Conservation (phyloP, 176 grass and related monocot genomes). For the Oryza glaberrima region DNA sequence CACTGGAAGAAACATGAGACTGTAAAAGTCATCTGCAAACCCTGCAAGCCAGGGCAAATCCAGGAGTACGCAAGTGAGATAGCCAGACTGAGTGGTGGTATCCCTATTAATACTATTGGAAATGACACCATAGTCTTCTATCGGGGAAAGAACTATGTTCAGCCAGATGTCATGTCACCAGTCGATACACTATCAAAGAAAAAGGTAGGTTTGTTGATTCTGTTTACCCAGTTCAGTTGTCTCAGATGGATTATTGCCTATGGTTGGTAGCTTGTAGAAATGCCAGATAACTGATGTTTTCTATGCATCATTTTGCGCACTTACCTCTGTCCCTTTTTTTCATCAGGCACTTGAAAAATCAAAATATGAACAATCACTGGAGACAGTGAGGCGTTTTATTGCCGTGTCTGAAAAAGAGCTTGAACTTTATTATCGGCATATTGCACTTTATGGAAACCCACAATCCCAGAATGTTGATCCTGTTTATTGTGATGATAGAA, state of each 20-base stretch:
- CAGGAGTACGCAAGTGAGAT: conserved; percentile 86
- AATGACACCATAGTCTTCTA: conserved; percentile 86
- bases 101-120: conserved; percentile 72
- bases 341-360: conserved; percentile 97
- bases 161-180: conserved; percentile 94
- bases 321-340: conserved; percentile 31
- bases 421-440: conserved; percentile 80
- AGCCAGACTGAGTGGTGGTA: conserved; percentile 74
- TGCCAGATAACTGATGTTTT: too few species aligned
- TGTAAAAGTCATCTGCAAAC: conserved; percentile 90
- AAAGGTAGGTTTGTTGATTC: conserved; percentile 53
- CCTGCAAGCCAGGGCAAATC: conserved; percentile 85
- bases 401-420: conserved; percentile 81
- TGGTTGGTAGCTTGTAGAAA: neutral
- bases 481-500: conserved; percentile 47
- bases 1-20: conserved; percentile 99
- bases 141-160: conserved; percentile 88
- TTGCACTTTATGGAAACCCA: conserved; percentile 81
- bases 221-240: neutral
- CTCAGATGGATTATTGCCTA: neutral
- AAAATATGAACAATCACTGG: conserved; percentile 90
- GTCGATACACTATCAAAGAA: conserved; percentile 93
- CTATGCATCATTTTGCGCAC: neutral
- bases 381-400: conserved; percentile 78
- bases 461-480: conserved; percentile 54